Conservation (phyloP, 495 filamentous ascomycete genomes). For the Xylaria sp. region DNA sequence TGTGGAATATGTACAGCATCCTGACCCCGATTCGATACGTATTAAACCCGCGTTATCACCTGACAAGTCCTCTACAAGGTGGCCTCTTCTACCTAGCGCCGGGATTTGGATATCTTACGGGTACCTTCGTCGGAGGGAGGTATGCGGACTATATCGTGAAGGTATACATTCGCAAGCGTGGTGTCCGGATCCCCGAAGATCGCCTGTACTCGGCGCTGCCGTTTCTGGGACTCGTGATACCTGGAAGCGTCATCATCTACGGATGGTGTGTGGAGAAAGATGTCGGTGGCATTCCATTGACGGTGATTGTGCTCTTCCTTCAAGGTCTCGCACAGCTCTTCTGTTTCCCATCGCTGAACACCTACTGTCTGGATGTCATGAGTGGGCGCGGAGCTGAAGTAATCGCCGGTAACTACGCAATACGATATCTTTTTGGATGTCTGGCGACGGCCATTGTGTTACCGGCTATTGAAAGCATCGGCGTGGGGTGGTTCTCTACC, state of each 20-base stretch:
- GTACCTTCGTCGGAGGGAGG: constrained; percentile 73
- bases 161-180: constrained; percentile 65
- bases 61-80: constrained; percentile 68
- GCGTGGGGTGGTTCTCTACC: constrained; percentile 70
- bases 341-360: constrained; percentile 75
- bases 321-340: constrained; percentile 77
- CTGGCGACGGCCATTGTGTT: constrained; percentile 69
- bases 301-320: constrained; percentile 72
- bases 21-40: constrained; percentile 79
- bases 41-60: constrained; percentile 73
- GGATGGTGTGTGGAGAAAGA: constrained; percentile 74
- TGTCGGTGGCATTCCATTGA: constrained; percentile 70
- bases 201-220: constrained; percentile 66
- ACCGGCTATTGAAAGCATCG: constrained; percentile 69
- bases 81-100: constrained; percentile 79
- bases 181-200: constrained; percentile 71
- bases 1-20: constrained; percentile 76
- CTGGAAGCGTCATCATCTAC: constrained; percentile 71
- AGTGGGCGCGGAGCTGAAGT: constrained; percentile 69
- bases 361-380: constrained; percentile 80
- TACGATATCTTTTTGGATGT: constrained; percentile 73
- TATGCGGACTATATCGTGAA: constrained; percentile 73
- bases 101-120: constrained; percentile 71
- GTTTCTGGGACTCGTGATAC: constrained; percentile 66
- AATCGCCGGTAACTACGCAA: constrained; percentile 75